Evolutionary conservation across 768 basidiomycete species (phyloP).

Genomic region (Leucogyrophana mollusca): DNA sequence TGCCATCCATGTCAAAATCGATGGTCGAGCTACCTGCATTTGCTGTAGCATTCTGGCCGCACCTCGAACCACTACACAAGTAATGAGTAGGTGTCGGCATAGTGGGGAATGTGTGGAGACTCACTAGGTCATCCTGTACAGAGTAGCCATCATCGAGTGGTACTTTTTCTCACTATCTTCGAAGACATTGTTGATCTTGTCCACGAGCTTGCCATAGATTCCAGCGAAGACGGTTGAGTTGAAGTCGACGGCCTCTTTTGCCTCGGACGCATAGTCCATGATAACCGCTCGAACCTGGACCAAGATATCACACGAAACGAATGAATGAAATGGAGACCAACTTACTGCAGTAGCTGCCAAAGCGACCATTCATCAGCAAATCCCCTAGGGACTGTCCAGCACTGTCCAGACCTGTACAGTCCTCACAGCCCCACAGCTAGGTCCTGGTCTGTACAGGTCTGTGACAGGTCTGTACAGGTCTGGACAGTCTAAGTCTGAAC

Average conservation of each 20-base stretch:
- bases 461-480: too few relatives aligned
- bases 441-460: too few relatives aligned
- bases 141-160: neutral
- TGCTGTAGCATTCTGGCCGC: neutral
- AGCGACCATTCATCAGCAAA: too few relatives aligned
- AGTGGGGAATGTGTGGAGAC: neutral
- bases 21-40: neutral
- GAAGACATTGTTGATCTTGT: neutral
- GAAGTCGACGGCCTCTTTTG: neutral
- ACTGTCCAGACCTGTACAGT: too few relatives aligned
- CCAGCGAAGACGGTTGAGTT: neutral
- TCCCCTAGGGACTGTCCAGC: too few relatives aligned
- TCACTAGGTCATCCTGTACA: neutral
- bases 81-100: neutral
- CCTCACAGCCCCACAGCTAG: too few relatives aligned
- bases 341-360: constrained; percentile 1
- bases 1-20: neutral
- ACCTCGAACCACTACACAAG: neutral
- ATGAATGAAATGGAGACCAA: neutral
- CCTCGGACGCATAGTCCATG: neutral
- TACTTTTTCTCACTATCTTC: neutral
- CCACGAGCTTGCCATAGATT: neutral
- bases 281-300: constrained; percentile 1
- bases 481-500: too few relatives aligned
- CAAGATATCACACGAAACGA: neutral